Evolutionary conservation across 1,139 yeast species (phyloP).

Genomic region (Trichomonascaceae sp.): DNA sequence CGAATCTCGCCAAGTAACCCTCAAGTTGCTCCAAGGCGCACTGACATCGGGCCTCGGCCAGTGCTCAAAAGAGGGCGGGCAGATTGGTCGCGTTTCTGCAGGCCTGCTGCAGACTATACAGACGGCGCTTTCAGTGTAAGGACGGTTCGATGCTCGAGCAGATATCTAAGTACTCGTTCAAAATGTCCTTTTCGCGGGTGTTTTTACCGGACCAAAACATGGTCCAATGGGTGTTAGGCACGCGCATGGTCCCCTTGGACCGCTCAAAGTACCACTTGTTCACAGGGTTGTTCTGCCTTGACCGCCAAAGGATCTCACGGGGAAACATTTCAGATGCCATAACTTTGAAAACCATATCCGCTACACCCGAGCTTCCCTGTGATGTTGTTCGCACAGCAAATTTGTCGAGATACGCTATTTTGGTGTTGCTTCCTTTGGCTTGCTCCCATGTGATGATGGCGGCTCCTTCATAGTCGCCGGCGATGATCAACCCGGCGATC

Average conservation of each 20-base stretch:
- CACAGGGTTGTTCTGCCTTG: conserved; percentile 73
- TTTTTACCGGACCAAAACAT: conserved; percentile 52
- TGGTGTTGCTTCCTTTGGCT: conserved; percentile 9
- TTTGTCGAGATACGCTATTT: conserved; percentile 66
- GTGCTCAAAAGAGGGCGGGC: conserved; percentile 62
- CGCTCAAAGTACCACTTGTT: conserved; percentile 97
- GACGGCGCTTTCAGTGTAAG: neutral
- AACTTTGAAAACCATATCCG: conserved; percentile 81
- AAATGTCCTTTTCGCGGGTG: conserved; percentile 21
- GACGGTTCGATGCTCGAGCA: conserved; percentile 27
- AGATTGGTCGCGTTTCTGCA: conserved; percentile 49
- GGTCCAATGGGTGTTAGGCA: conserved; percentile 48
- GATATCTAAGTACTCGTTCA: conserved; percentile 28
- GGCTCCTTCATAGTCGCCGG: conserved; percentile 93
- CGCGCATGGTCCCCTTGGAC: conserved; percentile 54
- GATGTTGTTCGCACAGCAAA: conserved; percentile 74
- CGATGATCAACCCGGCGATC: conserved; percentile 65
- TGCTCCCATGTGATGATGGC: conserved; percentile 79
- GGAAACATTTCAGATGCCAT: conserved; percentile 56
- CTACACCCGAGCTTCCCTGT: conserved; percentile 88
- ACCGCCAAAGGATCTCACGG: conserved; percentile 76
- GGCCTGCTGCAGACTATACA: conserved; percentile 4
- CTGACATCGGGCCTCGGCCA: conserved; percentile 39
- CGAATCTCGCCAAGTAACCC: conserved; percentile 33
- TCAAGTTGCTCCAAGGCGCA: conserved; percentile 33